Conservation (phyloP, 2,329 filamentous ascomycete species). For the Nemania serpens region DNA sequence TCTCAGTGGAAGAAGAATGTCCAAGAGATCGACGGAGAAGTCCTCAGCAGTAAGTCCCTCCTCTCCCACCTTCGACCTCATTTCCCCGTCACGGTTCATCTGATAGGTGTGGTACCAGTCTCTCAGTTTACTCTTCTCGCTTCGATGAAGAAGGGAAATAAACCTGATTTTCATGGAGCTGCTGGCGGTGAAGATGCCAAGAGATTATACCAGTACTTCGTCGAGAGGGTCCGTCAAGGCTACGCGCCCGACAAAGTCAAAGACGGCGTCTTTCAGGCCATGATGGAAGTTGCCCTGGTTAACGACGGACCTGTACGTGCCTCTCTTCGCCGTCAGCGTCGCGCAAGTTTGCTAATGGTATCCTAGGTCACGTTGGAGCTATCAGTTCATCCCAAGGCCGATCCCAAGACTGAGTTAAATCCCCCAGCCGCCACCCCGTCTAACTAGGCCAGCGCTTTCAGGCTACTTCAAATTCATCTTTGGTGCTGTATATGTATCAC, state of each 20-base stretch:
- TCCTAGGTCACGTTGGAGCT: conserved; percentile 48
- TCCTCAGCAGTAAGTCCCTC: conserved; percentile 78
- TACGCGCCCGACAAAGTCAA: conserved; percentile 80
- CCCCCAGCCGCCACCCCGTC: conserved; percentile 14
- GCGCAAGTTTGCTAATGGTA: conserved; percentile 20
- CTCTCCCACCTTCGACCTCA: neutral
- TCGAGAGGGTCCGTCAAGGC: conserved; percentile 71
- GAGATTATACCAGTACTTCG: conserved; percentile 82
- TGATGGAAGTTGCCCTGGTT: conserved; percentile 95
- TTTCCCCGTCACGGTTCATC: neutral
- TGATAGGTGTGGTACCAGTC: conserved; percentile 56
- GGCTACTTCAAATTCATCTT: neutral
- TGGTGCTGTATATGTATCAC: no score
- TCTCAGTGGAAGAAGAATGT: conserved; percentile 87
- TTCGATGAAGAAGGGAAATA: conserved; percentile 92
- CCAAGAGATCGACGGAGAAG: conserved; percentile 84
- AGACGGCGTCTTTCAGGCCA: conserved; percentile 96
- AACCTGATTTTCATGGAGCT: conserved; percentile 92
- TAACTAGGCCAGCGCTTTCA: neutral
- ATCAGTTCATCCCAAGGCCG: conserved; percentile 33
- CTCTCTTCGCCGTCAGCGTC: neutral
- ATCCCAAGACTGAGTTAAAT: conserved; percentile 17
- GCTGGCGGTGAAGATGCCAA: conserved; percentile 78
- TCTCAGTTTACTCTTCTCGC: conserved; percentile 96
- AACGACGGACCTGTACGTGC: conserved; percentile 76